Base-by-base conservation (phyloP, 345 rosid genomes). In the Moricandia arvensis region DNA sequence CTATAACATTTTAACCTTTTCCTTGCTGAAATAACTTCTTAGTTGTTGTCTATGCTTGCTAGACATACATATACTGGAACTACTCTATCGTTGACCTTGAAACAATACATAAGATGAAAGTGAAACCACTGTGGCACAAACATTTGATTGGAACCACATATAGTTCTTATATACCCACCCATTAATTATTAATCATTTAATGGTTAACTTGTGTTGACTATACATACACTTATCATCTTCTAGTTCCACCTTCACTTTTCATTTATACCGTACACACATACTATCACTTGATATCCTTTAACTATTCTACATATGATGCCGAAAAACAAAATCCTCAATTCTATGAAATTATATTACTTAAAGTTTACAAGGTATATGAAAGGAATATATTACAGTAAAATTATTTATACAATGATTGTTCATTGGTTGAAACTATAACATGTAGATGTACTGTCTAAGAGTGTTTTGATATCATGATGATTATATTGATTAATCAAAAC, bases 91-190 rank as follows among this genome's bases (percentile, higher is more conserved):
- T 60, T 71, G 59, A 45, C 67, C 67, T 29, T 30, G 17, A 24
- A 69, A 69, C 10, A 69, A 53, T 16, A 67, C 21, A 30, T 31
- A 3, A 51, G 37, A 27, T 62, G 34, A 60, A 59, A 15, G 12
- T 72, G 24, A 29, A 74, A 57, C 33, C 71, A 74, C 34, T 65
- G 27, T 57, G 59, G 55, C 72, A 58, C 59, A 49, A 16, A 16
- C 75, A 38, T 54, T 62, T 54, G 29, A 63, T 41, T 54, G 15
- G 45, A 63, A 29, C 75, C 75, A 24, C 57, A 54, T 8, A 76
- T 62, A 76, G 75, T 66, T 66, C 51, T 31, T 18, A 8, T 59
- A 30, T 18, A 66, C 78, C 72, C 49, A 74, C 59, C 78, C 72
- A 74, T 31, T 66, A 13, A 10, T 15, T 30, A 0, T 9, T 13